A percentile compares a stretch with the other conserved stretches of the same genome.
Evolutionary conservation across 2,329 filamentous ascomycete genomes (phyloP).

Genomic region (Trichoderma sp.): DNA sequence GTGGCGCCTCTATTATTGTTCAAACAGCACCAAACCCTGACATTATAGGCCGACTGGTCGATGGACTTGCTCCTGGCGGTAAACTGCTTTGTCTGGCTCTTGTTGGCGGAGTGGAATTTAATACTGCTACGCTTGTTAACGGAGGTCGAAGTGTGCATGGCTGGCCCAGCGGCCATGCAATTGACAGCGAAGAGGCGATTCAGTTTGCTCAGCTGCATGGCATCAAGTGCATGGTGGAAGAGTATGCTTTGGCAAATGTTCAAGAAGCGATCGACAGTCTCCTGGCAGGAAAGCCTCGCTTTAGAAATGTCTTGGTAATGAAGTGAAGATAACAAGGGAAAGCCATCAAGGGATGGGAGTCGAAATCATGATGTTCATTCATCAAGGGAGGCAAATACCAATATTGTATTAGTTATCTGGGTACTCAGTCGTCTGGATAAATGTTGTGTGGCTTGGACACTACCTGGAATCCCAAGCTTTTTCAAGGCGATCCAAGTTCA

Average conservation of each 20-base stretch:
- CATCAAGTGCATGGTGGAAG: background rate
- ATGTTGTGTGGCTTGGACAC: no score
- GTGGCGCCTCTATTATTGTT: slow-evolving; percentile 61
- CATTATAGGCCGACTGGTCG: slow-evolving; percentile 52
- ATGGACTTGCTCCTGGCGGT: slow-evolving; percentile 53
- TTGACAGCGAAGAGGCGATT: background rate
- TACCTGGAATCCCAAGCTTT: no score
- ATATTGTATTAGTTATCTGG: background rate
- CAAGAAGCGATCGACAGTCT: background rate
- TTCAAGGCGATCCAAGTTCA: no score
- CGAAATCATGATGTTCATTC: background rate
- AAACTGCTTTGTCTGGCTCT: slow-evolving; percentile 60
- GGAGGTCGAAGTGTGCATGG: background rate
- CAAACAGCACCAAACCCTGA: slow-evolving; percentile 61
- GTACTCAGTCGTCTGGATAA: no score
- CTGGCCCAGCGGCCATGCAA: background rate
- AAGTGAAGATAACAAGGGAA: background rate
- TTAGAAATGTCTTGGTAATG: background rate
- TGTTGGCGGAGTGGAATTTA: slow-evolving; percentile 33
- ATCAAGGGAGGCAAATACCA: no score
- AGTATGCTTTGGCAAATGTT: background rate
- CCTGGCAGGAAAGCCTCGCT: background rate
- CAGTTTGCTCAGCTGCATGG: background rate
- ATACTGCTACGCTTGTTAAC: background rate
- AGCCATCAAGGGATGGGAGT: background rate